A percentile compares a stretch with the other conserved stretches of the same genome.
These are phyloP conservation scores for Hymenoscyphus occultus DNA, from an alignment of 2,329 filamentous ascomycete genomes.

Conservation along the genomic window DNA sequence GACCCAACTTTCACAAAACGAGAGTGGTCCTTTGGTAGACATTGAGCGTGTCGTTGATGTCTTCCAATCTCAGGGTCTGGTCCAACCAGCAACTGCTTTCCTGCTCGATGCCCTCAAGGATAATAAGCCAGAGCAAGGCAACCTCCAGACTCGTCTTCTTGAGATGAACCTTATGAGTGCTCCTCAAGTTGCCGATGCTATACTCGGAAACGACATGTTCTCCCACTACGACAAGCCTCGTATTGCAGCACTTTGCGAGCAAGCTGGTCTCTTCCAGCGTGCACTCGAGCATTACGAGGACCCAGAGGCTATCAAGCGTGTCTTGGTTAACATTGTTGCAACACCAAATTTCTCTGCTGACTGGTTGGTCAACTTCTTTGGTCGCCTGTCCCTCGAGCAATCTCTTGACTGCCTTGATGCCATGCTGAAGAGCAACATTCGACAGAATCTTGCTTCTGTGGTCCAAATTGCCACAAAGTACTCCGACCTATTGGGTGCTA, in stretches of 20 bases:
- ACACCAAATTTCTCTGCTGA: slow-evolving; percentile 85
- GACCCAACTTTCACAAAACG: slow-evolving; percentile 84
- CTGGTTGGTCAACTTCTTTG: slow-evolving; percentile 90
- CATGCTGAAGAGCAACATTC: slow-evolving; percentile 96
- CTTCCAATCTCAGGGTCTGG: slow-evolving; percentile 96
- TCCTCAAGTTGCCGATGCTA: slow-evolving; percentile 95
- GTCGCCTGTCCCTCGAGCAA: slow-evolving; percentile 90
- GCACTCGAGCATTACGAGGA: slow-evolving; percentile 96
- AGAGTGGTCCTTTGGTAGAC: slow-evolving; percentile 83
- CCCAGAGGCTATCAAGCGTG: slow-evolving; percentile 83
- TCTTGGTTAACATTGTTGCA: slow-evolving; percentile 76
- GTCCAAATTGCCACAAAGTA: slow-evolving; percentile 97
- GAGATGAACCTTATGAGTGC: slow-evolving; percentile 99
- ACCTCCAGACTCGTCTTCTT: slow-evolving; percentile 87
- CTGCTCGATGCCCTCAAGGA: slow-evolving; percentile 91
- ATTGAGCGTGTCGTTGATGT: slow-evolving; percentile 95
- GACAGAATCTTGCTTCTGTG: slow-evolving; percentile 91
- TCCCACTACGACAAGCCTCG: slow-evolving; percentile 90
- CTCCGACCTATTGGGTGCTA: slow-evolving; percentile 88
- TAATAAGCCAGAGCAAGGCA: slow-evolving; percentile 89
- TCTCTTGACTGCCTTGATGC: slow-evolving; percentile 91
- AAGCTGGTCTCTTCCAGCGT: slow-evolving; percentile 80
- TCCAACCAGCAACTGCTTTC: slow-evolving; percentile 98
- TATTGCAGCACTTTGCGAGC: slow-evolving; percentile 88
- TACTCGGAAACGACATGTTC: slow-evolving; percentile 98